Base-by-base conservation (phyloP, 352 stramenopile species). In the Peronospora belbahrii region DNA sequence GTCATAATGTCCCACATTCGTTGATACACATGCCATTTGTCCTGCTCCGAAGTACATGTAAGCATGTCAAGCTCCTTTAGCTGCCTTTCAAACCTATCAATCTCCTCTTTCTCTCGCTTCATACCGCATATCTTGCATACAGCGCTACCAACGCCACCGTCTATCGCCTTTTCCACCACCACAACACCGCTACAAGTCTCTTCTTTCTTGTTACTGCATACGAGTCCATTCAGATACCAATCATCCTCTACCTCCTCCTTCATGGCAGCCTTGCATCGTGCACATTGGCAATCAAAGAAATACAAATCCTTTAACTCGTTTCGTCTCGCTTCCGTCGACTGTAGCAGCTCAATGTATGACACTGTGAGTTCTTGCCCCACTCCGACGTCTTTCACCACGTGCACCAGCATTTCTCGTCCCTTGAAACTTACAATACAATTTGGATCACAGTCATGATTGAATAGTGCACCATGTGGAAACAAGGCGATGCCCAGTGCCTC, bases 361-460 rank as follows among this genome's bases (percentile, higher is more conserved):
- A 85, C 56, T 32, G 67, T 83, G 33, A 90, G 65, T 27, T 90
- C 79, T 38, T 88, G 61, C 10, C 60, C 72, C 19, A 31, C 28
- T 6, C 52, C 8, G 1, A 88, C 52, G 3, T 66, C 47, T 34
- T 56, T 60, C 18, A 91, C 59, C 3, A 70, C 50, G 6, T 69
- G 72, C 3, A 91, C 67, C 10, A 46, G 8, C 52, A 86, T 70
- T 25, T 76, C 40, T 24, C 57, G 59, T 7, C 52, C 54, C 3
- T 60, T 37, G 36, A 87, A 88, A 37, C 68, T 85, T 46, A 85
- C 70, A 32, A 88, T 46, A 47, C 79, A 88, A 36, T 87, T 91
- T 2, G 79, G 79, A 1, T 52, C 52, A 25, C 79, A 91, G 48
- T 75, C 74, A 43, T 91, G 79, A 59, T 91, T 91, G 19, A 87